Percentiles rank a stretch among this genome's conserved stretches.
Evolutionary conservation across 2,329 filamentous ascomycete genomes (phyloP).

Genomic region (Podosphaera xanthii): DNA sequence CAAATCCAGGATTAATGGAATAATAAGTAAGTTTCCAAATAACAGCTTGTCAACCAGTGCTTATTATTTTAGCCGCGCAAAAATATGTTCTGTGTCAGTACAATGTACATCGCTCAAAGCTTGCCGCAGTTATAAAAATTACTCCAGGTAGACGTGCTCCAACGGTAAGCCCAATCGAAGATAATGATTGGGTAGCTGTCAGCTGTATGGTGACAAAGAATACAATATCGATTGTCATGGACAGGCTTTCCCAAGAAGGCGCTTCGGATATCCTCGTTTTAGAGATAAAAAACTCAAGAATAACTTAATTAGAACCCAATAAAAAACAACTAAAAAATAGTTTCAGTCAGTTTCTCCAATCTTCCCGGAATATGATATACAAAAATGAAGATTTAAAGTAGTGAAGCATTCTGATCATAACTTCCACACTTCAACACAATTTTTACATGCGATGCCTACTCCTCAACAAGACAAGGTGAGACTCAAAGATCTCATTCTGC

Average conservation of each 20-base stretch:
- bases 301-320: constrained; percentile 3
- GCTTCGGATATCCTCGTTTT: constrained; percentile 17
- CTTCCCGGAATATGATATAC: no score
- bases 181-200: constrained; percentile 27
- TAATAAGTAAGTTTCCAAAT: constrained; percentile 42
- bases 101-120: constrained; percentile 55
- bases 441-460: no score
- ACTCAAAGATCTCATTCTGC: no score
- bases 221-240: constrained; percentile 17
- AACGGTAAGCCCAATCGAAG: constrained; percentile 73
- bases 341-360: no score
- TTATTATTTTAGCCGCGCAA: constrained; percentile 41
- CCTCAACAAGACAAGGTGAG: no score
- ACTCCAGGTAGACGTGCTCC: constrained; percentile 88
- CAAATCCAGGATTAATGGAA: constrained; percentile 65
- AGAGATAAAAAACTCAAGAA: constrained; percentile 16
- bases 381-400: no score
- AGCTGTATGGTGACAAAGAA: constrained; percentile 16
- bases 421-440: no score
- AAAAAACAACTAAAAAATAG: no score
- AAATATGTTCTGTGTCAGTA: constrained; percentile 90
- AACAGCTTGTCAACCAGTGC: background rate
- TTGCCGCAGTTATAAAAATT: constrained; percentile 47
- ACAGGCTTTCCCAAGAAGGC: constrained; percentile 15
- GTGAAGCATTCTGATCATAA: no score